Conservation (phyloP, 148 eudicot genomes). For the Selenicereus undatus region DNA sequence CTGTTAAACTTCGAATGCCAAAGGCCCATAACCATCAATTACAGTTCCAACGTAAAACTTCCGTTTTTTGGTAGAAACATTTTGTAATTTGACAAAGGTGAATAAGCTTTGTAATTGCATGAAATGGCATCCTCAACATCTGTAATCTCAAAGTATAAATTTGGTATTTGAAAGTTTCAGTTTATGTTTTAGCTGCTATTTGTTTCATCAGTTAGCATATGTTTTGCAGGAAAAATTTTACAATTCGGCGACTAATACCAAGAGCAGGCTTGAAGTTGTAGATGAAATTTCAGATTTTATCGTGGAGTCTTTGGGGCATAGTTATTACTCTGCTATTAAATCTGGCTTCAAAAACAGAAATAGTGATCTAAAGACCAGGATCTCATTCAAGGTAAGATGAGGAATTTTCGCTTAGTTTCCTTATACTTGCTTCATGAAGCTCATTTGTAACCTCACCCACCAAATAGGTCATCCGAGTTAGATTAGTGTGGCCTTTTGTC, state of each 20-base stretch:
- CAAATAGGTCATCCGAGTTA: too few relatives aligned
- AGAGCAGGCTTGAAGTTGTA: constrained; percentile 39
- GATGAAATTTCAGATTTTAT: constrained; percentile 36
- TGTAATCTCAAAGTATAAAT: too few relatives aligned
- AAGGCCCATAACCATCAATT: too few relatives aligned
- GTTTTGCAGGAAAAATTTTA: constrained; percentile 54
- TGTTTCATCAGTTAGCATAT: not conserved
- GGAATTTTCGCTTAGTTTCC: not conserved
- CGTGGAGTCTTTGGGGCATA: constrained; percentile 38
- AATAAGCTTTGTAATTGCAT: too few relatives aligned
- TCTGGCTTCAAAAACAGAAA: constrained; percentile 55
- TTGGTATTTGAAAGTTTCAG: not conserved
- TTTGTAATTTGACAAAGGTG: not conserved
- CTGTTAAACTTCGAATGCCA: not conserved
- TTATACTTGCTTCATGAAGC: not conserved
- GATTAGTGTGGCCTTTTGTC: too few relatives aligned
- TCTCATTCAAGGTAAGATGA: constrained; percentile 74
- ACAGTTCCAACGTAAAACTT: too few relatives aligned
- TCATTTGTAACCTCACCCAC: not conserved
- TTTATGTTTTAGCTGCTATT: not conserved
- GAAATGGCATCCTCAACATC: not conserved
- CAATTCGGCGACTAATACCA: constrained; percentile 44
- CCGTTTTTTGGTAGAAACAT: not conserved
- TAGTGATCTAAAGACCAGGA: constrained; percentile 59
- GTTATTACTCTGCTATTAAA: constrained; percentile 39